Evolutionary conservation across 2,329 filamentous ascomycete species (phyloP).

Genomic region (Ascochyta pisi): DNA sequence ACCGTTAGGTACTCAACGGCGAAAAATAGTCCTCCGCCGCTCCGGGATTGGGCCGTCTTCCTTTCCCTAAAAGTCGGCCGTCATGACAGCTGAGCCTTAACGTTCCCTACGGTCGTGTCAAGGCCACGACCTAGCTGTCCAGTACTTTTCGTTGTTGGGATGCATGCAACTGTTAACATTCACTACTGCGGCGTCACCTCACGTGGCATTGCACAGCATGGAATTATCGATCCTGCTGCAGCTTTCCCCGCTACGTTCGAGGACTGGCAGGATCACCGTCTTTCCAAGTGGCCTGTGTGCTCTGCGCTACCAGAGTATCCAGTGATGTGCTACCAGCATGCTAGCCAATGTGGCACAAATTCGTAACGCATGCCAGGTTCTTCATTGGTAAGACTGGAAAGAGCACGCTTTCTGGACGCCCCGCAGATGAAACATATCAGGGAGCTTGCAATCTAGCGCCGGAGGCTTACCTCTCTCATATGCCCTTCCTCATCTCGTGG

Average conservation of each 20-base stretch:
- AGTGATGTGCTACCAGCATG: slow-evolving; percentile 18
- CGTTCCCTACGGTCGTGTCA: not conserved
- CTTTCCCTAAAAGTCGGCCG: not conserved
- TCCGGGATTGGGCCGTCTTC: not conserved
- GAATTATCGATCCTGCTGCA: not conserved
- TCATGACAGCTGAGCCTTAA: not conserved
- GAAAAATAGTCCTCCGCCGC: not conserved
- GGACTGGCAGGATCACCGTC: not conserved
- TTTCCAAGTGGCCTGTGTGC: slow-evolving; percentile 1
- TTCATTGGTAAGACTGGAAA: slow-evolving; percentile 7
- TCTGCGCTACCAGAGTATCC: slow-evolving; percentile 4
- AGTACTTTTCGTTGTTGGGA: not conserved
- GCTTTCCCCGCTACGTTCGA: slow-evolving; percentile 2
- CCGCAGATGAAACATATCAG: slow-evolving; percentile 15
- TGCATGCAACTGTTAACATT: not conserved
- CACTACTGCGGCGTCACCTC: slow-evolving; percentile 10
- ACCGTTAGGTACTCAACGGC: not conserved
- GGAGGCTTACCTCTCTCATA: slow-evolving; percentile 5
- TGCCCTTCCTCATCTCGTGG: slow-evolving; percentile 1
- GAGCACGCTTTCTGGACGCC: slow-evolving; percentile 4
- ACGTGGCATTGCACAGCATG: slow-evolving; percentile 5
- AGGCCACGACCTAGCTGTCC: not conserved
- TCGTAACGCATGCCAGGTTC: slow-evolving; percentile 5
- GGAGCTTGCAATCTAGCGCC: slow-evolving; percentile 16
- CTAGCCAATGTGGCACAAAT: slow-evolving; percentile 15